Conservation (phyloP, 331 rosid species). For the Pyrus hybrid region DNA sequence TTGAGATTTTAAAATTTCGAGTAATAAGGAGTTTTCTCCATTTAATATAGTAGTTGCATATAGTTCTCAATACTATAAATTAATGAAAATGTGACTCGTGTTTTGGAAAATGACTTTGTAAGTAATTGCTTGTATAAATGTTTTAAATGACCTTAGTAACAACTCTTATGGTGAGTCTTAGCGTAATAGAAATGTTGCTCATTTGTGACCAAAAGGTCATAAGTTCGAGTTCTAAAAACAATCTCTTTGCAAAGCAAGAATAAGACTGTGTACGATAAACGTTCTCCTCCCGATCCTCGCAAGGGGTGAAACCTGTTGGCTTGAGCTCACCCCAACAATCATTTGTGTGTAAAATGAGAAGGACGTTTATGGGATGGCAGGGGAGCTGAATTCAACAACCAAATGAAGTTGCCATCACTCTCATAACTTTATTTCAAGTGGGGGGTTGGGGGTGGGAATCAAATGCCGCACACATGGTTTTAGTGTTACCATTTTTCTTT, state of each 20-base stretch:
- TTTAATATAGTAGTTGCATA: neutral
- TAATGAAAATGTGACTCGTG: neutral
- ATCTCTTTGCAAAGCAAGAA: no score
- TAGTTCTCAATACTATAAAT: neutral
- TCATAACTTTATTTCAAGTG: conserved; percentile 15
- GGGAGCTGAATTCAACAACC: neutral
- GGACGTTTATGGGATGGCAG: neutral
- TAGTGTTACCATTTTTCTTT: neutral
- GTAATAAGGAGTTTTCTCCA: no score
- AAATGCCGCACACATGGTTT: conserved; percentile 27
- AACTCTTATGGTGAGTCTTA: rapidly evolving
- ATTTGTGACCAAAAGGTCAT: no score
- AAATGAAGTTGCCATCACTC: neutral
- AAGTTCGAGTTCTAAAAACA: no score
- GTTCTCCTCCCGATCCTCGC: rapidly evolving
- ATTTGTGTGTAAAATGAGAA: conserved; percentile 7
- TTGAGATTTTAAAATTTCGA: no score
- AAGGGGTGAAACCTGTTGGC: no score
- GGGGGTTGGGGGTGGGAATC: conserved; percentile 7
- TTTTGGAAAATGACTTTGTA: no score
- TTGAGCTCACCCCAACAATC: conserved; percentile 1
- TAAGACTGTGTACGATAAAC: no score
- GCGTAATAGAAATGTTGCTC: no score
- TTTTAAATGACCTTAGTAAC: no score
- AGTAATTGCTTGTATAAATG: no score